Conservation (phyloP, 2,329 filamentous ascomycete genomes). For the Dactylellina haptotyla region DNA sequence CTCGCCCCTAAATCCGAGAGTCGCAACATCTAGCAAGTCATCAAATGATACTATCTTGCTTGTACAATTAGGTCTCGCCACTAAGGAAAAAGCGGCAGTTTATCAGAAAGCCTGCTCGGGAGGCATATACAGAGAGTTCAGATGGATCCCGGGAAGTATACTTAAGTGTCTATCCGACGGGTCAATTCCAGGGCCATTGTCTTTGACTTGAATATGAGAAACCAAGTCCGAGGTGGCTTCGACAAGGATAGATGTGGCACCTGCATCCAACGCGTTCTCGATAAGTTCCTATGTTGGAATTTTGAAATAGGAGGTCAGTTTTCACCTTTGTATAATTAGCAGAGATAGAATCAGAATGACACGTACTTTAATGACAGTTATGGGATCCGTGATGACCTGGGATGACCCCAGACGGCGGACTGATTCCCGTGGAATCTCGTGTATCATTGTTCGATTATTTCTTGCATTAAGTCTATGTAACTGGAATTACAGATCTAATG, state of each 20-base stretch:
- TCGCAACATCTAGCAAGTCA: slow-evolving; percentile 69
- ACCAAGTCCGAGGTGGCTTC: slow-evolving; percentile 70
- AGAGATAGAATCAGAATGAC: neutral
- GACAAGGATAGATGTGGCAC: slow-evolving; percentile 68
- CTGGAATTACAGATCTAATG: neutral
- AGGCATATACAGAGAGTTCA: neutral
- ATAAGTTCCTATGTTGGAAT: slow-evolving; percentile 66
- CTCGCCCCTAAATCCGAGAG: slow-evolving; percentile 73
- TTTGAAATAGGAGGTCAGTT: neutral
- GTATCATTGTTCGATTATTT: slow-evolving; percentile 13
- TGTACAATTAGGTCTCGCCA: slow-evolving; percentile 70
- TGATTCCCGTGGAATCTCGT: slow-evolving; percentile 51
- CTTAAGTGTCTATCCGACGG: slow-evolving; percentile 66
- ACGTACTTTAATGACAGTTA: slow-evolving; percentile 55
- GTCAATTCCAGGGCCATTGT: slow-evolving; percentile 72
- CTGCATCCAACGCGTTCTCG: slow-evolving; percentile 74
- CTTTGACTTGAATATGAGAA: slow-evolving; percentile 71
- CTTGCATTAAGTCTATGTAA: neutral
- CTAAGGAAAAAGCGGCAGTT: slow-evolving; percentile 56
- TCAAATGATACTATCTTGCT: slow-evolving; percentile 71
- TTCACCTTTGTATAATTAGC: neutral
- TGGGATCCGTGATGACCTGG: slow-evolving; percentile 57
- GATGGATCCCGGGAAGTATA: slow-evolving; percentile 4
- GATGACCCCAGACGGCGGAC: slow-evolving; percentile 56
- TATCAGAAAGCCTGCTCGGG: neutral